Evolutionary conservation across 176 grass and related monocot species (phyloP).

Genomic region (Thalia dealbata): DNA sequence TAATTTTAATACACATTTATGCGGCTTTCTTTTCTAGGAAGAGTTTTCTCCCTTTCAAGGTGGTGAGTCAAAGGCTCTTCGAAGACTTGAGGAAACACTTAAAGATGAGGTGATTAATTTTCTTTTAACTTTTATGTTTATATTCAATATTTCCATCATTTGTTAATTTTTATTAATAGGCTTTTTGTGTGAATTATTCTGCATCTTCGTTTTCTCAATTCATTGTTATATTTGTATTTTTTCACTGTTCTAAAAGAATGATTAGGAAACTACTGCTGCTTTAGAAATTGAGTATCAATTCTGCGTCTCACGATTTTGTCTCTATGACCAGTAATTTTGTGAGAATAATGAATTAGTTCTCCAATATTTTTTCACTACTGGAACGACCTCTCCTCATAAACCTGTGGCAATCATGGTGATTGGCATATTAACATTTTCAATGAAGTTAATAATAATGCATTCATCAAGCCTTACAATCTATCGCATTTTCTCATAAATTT

Average conservation of each 20-base stretch:
- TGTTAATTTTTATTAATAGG: neutral
- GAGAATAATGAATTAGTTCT: too few species aligned
- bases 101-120: constrained; percentile 41
- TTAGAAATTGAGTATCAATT: neutral
- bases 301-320: neutral
- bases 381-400: too few species aligned
- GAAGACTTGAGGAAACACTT: constrained; percentile 55
- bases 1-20: neutral
- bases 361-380: too few species aligned
- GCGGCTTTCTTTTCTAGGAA: constrained; percentile 34
- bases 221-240: neutral
- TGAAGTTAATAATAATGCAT: too few species aligned
- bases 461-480: too few species aligned
- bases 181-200: neutral
- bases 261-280: neutral
- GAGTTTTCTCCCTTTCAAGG: constrained; percentile 57
- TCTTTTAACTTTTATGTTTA: neutral
- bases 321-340: neutral
- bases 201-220: neutral
- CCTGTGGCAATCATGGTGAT: too few species aligned
- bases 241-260: neutral
- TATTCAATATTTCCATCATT: neutral
- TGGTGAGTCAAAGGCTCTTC: constrained; percentile 68
- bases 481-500: too few species aligned
- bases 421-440: too few species aligned